Conservation (phyloP, 164 flowering plant species). For the Pachysandra terminalis region DNA sequence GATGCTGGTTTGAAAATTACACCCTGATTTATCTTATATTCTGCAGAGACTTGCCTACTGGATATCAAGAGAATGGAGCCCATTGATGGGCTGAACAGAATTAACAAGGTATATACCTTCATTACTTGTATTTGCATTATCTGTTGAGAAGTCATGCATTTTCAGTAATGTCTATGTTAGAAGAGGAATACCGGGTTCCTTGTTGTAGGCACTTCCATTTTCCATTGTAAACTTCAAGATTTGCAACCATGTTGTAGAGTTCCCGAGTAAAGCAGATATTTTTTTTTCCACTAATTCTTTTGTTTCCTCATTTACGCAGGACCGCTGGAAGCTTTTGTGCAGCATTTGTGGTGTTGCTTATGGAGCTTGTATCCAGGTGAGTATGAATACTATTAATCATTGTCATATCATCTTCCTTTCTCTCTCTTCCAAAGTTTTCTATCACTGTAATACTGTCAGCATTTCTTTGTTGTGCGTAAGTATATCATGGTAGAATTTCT, state of each 20-base stretch:
- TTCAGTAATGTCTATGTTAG: neutral
- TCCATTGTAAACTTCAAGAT: neutral
- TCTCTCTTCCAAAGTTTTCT: neutral
- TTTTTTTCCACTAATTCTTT: neutral
- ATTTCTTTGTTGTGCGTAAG: too few species aligned
- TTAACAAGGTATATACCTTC: constrained; percentile 58
- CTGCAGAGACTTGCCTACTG: constrained; percentile 86
- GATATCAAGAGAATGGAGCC: constrained; percentile 98
- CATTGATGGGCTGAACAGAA: constrained; percentile 84
- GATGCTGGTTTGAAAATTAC: neutral
- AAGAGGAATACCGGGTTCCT: neutral
- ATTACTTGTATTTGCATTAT: neutral
- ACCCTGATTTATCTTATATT: constrained; percentile 15
- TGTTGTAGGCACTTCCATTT: neutral
- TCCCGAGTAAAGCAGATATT: neutral
- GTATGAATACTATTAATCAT: neutral
- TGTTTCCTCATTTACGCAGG: constrained; percentile 38
- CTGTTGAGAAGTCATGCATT: neutral
- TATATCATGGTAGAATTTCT: too few species aligned
- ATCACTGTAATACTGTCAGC: too few species aligned
- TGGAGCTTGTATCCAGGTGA: constrained; percentile 98
- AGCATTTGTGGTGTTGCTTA: constrained; percentile 92
- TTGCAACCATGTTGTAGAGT: neutral
- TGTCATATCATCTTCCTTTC: neutral
- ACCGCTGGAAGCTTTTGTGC: constrained; percentile 95